Conservation (phyloP, 2,329 filamentous ascomycete genomes). For the Coniella lustricola region DNA sequence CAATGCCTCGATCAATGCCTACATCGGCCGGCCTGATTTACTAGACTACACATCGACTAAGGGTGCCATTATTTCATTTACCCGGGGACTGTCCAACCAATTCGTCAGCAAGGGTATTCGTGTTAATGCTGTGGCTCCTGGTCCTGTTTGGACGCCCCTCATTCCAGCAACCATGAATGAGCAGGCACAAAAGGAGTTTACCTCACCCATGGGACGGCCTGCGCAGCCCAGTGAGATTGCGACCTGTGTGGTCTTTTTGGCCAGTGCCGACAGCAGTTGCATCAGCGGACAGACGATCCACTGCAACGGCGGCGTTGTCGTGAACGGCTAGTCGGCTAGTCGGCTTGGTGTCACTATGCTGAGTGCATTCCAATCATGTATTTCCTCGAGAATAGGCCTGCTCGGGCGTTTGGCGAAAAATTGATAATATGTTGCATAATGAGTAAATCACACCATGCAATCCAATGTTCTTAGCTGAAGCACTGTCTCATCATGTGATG, state of each 20-base stretch:
- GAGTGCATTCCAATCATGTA: too few relatives aligned
- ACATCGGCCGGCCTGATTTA: conserved; percentile 71
- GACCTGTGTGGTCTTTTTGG: conserved; percentile 74
- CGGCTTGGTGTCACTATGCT: too few relatives aligned
- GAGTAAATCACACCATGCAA: too few relatives aligned
- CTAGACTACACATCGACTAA: conserved; percentile 78
- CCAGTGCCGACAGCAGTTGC: conserved; percentile 64
- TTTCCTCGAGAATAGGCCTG: too few relatives aligned
- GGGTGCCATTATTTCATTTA: conserved; percentile 74
- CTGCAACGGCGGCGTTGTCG: conserved; percentile 44
- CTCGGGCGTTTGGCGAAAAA: background rate
- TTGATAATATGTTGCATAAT: background rate
- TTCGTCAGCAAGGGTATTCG: conserved; percentile 64
- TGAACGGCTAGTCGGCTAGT: conserved; percentile 34
- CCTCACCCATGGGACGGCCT: conserved; percentile 67
- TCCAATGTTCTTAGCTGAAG: too few relatives aligned
- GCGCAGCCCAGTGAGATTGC: conserved; percentile 78
- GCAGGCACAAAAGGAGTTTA: conserved; percentile 65
- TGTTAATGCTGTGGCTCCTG: conserved; percentile 70
- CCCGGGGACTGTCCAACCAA: conserved; percentile 69
- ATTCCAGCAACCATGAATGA: conserved; percentile 67
- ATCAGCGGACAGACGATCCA: conserved; percentile 63
- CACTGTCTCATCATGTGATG: too few relatives aligned
- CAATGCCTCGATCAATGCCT: conserved; percentile 77
- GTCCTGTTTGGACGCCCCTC: conserved; percentile 72